phyloP scores from a whole-genome alignment of 1,284 basidiomycete genomes.

The Heterobasidion occidentale region DNA sequence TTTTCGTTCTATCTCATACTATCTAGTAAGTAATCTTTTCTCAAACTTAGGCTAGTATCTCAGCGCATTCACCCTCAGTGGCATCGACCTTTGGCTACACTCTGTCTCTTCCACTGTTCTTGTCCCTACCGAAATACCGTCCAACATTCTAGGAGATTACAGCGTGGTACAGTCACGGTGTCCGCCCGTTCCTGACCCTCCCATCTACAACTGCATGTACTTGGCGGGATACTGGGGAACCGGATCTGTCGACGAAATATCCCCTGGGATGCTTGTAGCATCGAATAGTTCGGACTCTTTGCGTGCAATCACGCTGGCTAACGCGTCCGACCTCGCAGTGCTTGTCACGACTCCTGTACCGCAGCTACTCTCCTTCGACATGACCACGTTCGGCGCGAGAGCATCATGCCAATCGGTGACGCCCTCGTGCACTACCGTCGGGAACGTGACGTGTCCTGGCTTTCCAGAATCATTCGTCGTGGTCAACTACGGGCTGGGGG shows the following conservation, averaged over 20 bases:
- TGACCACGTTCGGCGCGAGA: not conserved
- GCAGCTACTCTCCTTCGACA: not conserved
- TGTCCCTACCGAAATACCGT: not conserved
- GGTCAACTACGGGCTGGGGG: not conserved
- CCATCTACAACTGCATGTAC: not conserved
- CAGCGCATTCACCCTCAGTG: not conserved
- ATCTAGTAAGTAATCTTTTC: not conserved
- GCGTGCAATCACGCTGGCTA: not conserved
- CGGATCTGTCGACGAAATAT: not conserved
- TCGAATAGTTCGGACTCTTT: not conserved
- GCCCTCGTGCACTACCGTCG: not conserved
- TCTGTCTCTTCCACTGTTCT: not conserved
- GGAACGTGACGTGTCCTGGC: not conserved
- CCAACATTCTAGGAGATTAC: not conserved
- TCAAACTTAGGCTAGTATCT: not conserved
- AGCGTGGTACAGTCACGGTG: not conserved
- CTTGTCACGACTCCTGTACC: not conserved
- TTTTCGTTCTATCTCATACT: not conserved
- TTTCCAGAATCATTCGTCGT: not conserved
- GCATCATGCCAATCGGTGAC: not conserved
- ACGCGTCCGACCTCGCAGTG: not conserved
- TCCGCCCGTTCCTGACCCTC: not conserved
- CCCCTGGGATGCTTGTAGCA: not conserved
- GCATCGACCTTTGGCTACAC: slow-evolving; percentile 1
- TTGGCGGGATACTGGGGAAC: not conserved